Evolutionary conservation across 257 asterid species (phyloP), one percentile per base, ranked within the genome.

Genomic region (Anisodus tanguticus): DNA sequence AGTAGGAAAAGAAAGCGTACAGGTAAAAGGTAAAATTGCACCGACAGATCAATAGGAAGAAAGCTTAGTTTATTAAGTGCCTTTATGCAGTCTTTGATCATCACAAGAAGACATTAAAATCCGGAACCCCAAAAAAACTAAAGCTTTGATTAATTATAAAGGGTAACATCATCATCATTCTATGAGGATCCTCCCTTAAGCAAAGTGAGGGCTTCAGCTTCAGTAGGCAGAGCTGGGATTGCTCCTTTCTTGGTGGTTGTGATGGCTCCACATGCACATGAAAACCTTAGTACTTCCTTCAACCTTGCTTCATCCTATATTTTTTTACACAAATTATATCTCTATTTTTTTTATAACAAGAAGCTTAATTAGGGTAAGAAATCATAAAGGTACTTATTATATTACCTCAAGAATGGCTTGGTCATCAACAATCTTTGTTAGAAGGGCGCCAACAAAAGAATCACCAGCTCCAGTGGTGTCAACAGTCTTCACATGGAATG

Each of bases 221-320:
- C 97, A 0, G 84, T 85, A 11, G 99, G 99, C 17, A 94, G 95
- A 53, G 98, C 99, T 12, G 98, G 99, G 84, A 96, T 96, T 16
- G 99, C 99, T 51, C 99, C 99, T 89, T 94, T 96, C 54, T 94
- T 96, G 10, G 98, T 94, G 2, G 99, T 96, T 45, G 98, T 96
- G 43, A 96, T 94, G 62, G 99, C 99, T 85, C 99, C 99, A 85
- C 99, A 96, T 8, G 98, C 99, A 82, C 95, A 91, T 5, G 99
- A 91, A 85, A 92, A 96, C 80, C 84, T 91, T 72, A 96, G 89
- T 49, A 88, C 97, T 89, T 91, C 94, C 95, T 81, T 96, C 91
- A 96, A 86, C 79, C 87, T 91, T 15, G 88, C 85, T 74, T 96
- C 99, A 26, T 96, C 92, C 98, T 95, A 88, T 54, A 83, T 3